Base-by-base conservation (phyloP, 176 grass and related monocot genomes). In the Carex kokanica region DNA sequence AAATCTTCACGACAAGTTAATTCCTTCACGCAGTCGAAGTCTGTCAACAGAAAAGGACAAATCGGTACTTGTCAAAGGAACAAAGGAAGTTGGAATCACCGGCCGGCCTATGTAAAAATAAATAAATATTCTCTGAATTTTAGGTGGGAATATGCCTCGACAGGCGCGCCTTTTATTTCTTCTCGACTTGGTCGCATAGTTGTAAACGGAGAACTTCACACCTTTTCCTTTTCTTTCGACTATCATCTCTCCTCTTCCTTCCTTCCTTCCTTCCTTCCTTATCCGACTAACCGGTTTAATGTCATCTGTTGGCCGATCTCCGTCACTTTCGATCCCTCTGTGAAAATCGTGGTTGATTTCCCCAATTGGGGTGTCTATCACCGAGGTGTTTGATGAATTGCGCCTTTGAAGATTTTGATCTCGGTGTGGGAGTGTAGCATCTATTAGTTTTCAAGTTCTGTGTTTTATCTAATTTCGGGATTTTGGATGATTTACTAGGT, bases 311-410 rank as follows among this genome's bases (percentile, higher is more conserved):
- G 7, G 17, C 32, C 3, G 16, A 45, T 81, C 55, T 81, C 78
- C 60, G 4, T 61, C 21, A 12, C 60, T 41, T 81, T 5, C 24
- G 32, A 61, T 64, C n/a, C 3, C n/a, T 64, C 11, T 60, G 54
- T n/a, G 38, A 31, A 41, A 51, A 51, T 68, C 57, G 61, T 65
- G 17, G 80, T 62, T 61, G 13, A 54, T 67, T 65, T 52, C 20
- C 25, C 25, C 40, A 52, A 52, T 53, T 53, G 21, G 59, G 58
- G 40, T n/a, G 53, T 34, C 16, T 25, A 8, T 60, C 52, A 55
- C 31, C 47, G 2, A 36, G 29, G 56, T 80, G 78, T 60, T 80
- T 38, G 78, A 60, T n/a, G 25, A 81, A 81, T 81, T 81, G 78
- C 32, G 18, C 60, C 57, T 15, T 36, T 78, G 23, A 14, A 31